Evolutionary conservation across 257 asterid species (phyloP).

Genomic region (Nicotiana tomentosiformis): DNA sequence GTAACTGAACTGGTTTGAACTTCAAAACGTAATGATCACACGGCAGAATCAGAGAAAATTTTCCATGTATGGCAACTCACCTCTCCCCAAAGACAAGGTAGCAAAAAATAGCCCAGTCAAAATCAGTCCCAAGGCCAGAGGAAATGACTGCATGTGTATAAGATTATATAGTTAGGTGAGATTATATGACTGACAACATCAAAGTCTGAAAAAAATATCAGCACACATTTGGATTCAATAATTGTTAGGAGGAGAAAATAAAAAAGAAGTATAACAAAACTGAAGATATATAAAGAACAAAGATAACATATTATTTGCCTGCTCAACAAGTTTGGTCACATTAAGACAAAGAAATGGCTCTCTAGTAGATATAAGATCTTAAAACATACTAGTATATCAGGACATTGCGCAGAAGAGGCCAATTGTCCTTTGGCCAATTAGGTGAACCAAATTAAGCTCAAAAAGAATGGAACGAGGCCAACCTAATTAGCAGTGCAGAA

Average conservation of each 20-base stretch:
- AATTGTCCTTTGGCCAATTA: no score
- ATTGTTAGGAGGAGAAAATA: not conserved
- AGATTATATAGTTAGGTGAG: constrained; percentile 1
- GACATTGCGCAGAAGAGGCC: no score
- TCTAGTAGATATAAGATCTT: not conserved
- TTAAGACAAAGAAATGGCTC: not conserved
- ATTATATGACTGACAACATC: not conserved
- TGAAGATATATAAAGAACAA: not conserved
- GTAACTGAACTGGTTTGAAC: not conserved
- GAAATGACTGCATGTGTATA: constrained; percentile 69
- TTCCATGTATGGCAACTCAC: constrained; percentile 34
- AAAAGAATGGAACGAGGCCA: no score
- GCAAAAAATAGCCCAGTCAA: constrained; percentile 59
- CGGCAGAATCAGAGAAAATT: not conserved
- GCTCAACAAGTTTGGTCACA: not conserved
- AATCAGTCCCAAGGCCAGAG: constrained; percentile 56
- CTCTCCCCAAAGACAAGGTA: constrained; percentile 53
- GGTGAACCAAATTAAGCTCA: no score
- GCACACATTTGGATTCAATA: not conserved
- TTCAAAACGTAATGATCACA: not conserved
- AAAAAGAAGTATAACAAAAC: not conserved
- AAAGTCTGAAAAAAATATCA: not conserved
- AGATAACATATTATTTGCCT: not conserved
- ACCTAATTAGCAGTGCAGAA: no score
- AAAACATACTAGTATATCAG: no score